Conservation (phyloP, 202 grass and related monocot genomes). For the Tripidium arundinaceum region DNA sequence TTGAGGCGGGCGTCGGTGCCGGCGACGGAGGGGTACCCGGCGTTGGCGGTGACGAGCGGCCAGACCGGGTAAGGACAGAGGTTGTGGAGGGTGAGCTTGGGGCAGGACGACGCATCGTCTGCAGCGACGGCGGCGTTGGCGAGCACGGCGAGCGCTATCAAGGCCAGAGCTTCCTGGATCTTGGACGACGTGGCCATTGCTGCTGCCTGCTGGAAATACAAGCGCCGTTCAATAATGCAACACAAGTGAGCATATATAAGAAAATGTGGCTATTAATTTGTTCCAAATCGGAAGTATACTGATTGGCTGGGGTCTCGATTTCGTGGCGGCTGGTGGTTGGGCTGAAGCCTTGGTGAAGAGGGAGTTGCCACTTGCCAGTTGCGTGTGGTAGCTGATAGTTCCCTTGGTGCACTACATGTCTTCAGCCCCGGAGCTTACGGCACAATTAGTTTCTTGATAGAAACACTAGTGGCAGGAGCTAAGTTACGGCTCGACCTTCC, state of each 20-base stretch:
- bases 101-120: neutral
- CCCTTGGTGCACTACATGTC: neutral
- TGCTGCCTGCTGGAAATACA: neutral
- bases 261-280: neutral
- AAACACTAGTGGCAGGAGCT: neutral
- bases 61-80: constrained; percentile 12
- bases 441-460: neutral
- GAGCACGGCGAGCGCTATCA: neutral
- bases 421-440: neutral
- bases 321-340: neutral
- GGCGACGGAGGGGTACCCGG: neutral
- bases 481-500: too few species aligned
- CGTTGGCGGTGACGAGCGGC: constrained; percentile 5
- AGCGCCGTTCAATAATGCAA: neutral
- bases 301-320: neutral
- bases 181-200: neutral
- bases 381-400: neutral
- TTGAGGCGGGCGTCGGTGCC: neutral
- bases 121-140: neutral
- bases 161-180: neutral
- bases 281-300: neutral
- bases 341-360: neutral
- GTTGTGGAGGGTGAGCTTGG: constrained; percentile 31
- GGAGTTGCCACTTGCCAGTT: neutral
- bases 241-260: neutral